Evolutionary conservation across 2,329 filamentous ascomycete genomes (phyloP).

Genomic region (Didymella sp.): DNA sequence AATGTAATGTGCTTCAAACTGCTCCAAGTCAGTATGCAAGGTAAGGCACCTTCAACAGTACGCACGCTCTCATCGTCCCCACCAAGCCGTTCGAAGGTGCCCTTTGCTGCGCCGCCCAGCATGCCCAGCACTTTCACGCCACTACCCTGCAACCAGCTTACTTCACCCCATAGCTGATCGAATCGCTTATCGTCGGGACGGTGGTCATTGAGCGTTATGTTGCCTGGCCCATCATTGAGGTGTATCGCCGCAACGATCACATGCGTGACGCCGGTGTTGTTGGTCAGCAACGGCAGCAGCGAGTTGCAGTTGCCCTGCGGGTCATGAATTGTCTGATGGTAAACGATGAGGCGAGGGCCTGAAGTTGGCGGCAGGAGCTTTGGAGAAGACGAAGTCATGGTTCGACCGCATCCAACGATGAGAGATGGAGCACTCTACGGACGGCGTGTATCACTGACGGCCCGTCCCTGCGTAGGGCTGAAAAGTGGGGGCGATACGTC

Average conservation of each 20-base stretch:
- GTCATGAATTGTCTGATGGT: slow-evolving; percentile 70
- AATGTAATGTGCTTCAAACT: slow-evolving; percentile 76
- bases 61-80: slow-evolving; percentile 45
- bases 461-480: slow-evolving; percentile 37
- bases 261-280: slow-evolving; percentile 73
- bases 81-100: slow-evolving; percentile 66
- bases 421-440: slow-evolving; percentile 14
- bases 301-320: slow-evolving; percentile 63
- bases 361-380: slow-evolving; percentile 46
- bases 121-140: slow-evolving; percentile 85
- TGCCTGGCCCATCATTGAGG: slow-evolving; percentile 70
- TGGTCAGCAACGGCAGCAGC: slow-evolving; percentile 65
- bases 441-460: slow-evolving; percentile 9
- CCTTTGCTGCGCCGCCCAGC: slow-evolving; percentile 83
- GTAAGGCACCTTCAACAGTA: not conserved
- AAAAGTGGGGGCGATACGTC: slow-evolving; percentile 42
- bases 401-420: slow-evolving; percentile 7
- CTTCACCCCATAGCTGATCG: slow-evolving; percentile 78
- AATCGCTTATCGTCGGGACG: slow-evolving; percentile 71
- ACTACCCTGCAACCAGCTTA: slow-evolving; percentile 71
- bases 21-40: slow-evolving; percentile 16
- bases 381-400: slow-evolving; percentile 40
- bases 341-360: slow-evolving; percentile 59
- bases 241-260: slow-evolving; percentile 88
- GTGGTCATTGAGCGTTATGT: slow-evolving; percentile 82